Evolutionary conservation across 768 basidiomycete species (phyloP), one percentile per base, ranked within the genome.

Genomic region (Phanerochaete sordida): DNA sequence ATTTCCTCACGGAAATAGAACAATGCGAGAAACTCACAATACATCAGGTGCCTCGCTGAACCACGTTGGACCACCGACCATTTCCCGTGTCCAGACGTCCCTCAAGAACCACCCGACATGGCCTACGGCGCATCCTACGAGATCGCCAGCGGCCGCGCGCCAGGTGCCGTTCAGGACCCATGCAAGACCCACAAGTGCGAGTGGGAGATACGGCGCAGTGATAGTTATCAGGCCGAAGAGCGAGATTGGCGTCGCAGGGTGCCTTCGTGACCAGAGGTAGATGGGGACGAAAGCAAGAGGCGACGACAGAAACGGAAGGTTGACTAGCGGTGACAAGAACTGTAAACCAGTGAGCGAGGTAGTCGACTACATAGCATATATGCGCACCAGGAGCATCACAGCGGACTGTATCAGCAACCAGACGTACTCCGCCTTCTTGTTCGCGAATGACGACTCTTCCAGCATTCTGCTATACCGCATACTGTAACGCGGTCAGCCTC

Each of bases 391-490:
- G 39, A 99, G 85, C 82, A 98, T 87, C 28, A 84, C 59, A 0
- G 93, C 84, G 16, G 93, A 95, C 56, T 92, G 82, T 50, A 94
- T 76, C 27, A 99, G 83, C 11, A 98, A 80, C 93, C 94, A 98
- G 69, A 96, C 89, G 73, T 97, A 99, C 71, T 98, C 96, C 23
- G 95, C 96, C 72, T 82, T 88, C 56, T 81, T 83, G 65, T 94
- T 94, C 43, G 91, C 87, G 71, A 96, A 99, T 1, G 93, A 93
- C 15, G 93, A 95, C 74, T 98, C 95, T 74, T 99, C 97, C 2
- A 99, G 78, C 88, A 98, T 91, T 47, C 95, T 83, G 64, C 93
- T 95, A 70, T 98, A 98, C 55, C 97, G 81, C 95, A 98, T 96
- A 72, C 95, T 97, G n/a, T n/a, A 69, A 27, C 27, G n/a, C 37